Evolutionary conservation across 2,329 filamentous ascomycete species (phyloP), one percentile per base, ranked within the genome.

Genomic region (Colletotrichum liriopes): DNA sequence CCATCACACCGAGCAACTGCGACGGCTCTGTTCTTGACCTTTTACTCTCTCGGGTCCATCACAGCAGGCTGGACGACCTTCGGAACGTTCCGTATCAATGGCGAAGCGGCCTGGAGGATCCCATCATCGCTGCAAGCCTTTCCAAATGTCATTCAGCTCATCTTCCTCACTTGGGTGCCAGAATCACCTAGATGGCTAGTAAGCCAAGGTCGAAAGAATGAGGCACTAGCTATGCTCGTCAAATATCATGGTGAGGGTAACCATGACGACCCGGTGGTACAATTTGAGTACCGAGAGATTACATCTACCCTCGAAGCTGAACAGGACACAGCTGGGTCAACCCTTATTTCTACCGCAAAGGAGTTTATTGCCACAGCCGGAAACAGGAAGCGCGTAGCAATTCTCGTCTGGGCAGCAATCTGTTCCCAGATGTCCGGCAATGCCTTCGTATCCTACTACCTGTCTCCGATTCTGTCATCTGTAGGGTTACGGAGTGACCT

Each of bases 181-280:
- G 81, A 82, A 47, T 79, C 77, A 1, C 79, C 80, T 1, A 79
- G 80, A 55, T 82, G 74, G 71, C 79, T 81, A 14, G 71, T 81
- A 47, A 75, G 76, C n/a, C 74, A 75, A 9, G 80, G 79, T 52
- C 76, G 77, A 1, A 65, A 71, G 5, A 79, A 81, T 14, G 79
- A 82, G 45, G 80, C 80, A 0, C 76, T 77, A 4, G 73, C 68
- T 0, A 62, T 81, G 20, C 76, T 82, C 6, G 66, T 77, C 65
- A 82, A 81, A 67, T 87, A 86, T 74, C 85, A 88, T 74, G 87
- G 86, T n/a, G 88, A 89, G 74, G 88, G 86, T 2, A 80, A 86
- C 70, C 82, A 88, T 45, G 75, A 76, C 3, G 79, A 83, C 43
- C 88, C 86, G 0, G 79, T 85, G 11, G 84, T 91, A 18, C 87